Conservation (phyloP, 2,329 filamentous ascomycete genomes). For the Fusarium torreyae region DNA sequence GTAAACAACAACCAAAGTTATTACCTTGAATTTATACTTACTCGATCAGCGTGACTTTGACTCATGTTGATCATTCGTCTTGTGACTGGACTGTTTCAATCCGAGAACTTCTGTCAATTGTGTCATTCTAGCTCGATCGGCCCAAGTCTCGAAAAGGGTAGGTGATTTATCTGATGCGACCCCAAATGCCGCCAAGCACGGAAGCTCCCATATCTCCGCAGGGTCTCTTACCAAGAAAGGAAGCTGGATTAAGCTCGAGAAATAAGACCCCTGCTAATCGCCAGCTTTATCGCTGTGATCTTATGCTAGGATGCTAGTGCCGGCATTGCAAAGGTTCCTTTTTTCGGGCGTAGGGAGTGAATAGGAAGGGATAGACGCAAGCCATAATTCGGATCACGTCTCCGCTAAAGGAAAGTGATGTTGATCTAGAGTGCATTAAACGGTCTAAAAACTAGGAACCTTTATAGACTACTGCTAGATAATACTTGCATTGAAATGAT, state of each 20-base stretch:
- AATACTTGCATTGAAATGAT: no score
- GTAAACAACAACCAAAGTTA: background rate
- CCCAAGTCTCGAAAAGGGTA: conserved; percentile 33
- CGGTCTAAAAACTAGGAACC: conserved; percentile 8
- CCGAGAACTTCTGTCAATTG: conserved; percentile 34
- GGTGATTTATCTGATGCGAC: conserved; percentile 39
- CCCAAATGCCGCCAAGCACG: conserved; percentile 27
- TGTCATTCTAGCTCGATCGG: conserved; percentile 27
- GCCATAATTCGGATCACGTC: background rate
- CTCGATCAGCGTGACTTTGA: background rate
- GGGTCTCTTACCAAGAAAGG: conserved; percentile 31
- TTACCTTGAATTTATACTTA: conserved; percentile 18
- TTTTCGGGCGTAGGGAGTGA: conserved; percentile 9
- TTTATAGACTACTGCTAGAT: no score
- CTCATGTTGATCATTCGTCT: background rate
- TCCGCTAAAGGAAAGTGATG: conserved; percentile 30
- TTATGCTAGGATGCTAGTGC: conserved; percentile 5
- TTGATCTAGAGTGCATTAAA: conserved; percentile 1
- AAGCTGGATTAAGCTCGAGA: conserved; percentile 12
- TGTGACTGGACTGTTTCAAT: background rate
- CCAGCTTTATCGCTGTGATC: conserved; percentile 28
- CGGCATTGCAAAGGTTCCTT: conserved; percentile 36
- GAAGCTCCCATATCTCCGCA: conserved; percentile 40
- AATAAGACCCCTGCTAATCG: conserved; percentile 1
- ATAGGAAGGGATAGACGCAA: background rate